Base-by-base conservation (phyloP, 2,329 filamentous ascomycete species). In the Penicillium sp. region DNA sequence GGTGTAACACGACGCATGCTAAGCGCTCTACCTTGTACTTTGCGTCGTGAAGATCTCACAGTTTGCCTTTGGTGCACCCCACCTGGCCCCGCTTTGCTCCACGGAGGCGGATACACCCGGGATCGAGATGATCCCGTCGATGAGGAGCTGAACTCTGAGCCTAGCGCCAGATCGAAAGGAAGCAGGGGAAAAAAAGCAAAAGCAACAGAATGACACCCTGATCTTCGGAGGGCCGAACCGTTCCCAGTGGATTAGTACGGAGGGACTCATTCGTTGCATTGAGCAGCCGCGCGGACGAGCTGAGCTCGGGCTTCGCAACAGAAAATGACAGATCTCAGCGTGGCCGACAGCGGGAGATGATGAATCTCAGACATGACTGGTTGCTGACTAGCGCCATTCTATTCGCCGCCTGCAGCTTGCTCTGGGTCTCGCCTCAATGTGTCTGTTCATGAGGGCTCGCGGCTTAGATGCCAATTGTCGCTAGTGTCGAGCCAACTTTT, bases 281-380 rank as follows among this genome's bases (percentile, higher is more conserved):
- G 49, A 45, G 54, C 49, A 52, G 49, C 41, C 47, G 47, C 42
- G 39, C 31, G 45, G 43, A 48, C 47, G 45, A 61, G 56, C 61
- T 62, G 58, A 63, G 53, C 55, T 51, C 57, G 47, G 53, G 51
- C 53, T 53, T 55, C 42, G 47, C 44, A 21, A 45, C 18, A 18
- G 47, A 54, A 63, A 62, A 58, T 64, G 61, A 64, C 60, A 64
- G 57, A 64, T 64, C 61, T 38, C 52, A 60, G 52, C 53, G 55
- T 50, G 24, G 36, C 42, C 23, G 26, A 53, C 43, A 52, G 48
- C 44, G 28, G 33, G 24, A 52, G 48, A 42, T 28, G 34, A 44
- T 31, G 4, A 21, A 45, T 43, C 51, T 42, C 46, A 15, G 34
- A 21, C 47, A 28, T 59, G 21, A 62, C 57, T 62, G 60, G 58